phyloP scores from a whole-genome alignment of 768 basidiomycete species.

The Macrocybe gigantea region DNA sequence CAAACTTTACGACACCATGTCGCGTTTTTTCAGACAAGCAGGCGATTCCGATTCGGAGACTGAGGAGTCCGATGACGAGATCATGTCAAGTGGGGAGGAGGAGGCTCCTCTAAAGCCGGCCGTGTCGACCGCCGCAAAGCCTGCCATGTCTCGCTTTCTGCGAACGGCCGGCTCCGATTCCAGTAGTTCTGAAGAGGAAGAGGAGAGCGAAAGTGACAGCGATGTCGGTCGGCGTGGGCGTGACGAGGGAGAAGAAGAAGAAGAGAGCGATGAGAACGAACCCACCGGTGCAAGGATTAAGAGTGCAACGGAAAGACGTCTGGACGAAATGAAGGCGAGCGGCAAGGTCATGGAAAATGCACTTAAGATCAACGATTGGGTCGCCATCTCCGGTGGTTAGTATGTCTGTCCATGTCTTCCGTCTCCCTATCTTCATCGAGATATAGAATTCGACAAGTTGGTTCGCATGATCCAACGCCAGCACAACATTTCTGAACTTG shows the following conservation, averaged over 20 bases:
- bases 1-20: constrained; percentile 41
- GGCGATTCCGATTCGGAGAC: constrained; percentile 77
- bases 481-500: constrained; percentile 77
- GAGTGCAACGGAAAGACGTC: constrained; percentile 86
- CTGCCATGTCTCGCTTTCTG: constrained; percentile 76
- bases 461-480: constrained; percentile 85
- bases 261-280: constrained; percentile 52
- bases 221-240: constrained; percentile 31
- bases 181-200: constrained; percentile 49
- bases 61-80: constrained; percentile 72
- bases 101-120: constrained; percentile 45
- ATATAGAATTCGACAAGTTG: constrained; percentile 92
- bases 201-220: constrained; percentile 50
- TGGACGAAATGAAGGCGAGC: constrained; percentile 92
- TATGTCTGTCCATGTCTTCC: constrained; percentile 5
- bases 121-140: constrained; percentile 37
- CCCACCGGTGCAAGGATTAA: constrained; percentile 69
- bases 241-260: constrained; percentile 30
- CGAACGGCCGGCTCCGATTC: constrained; percentile 57
- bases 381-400: constrained; percentile 81
- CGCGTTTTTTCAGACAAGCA: constrained; percentile 84
- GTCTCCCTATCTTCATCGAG: constrained; percentile 3
- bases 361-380: constrained; percentile 96
- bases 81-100: constrained; percentile 71
- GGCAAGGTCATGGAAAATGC: constrained; percentile 93